These are phyloP conservation scores for Saccharomyces hybrid DNA, from an alignment of 1,139 yeast genomes.

Conservation along the genomic window DNA sequence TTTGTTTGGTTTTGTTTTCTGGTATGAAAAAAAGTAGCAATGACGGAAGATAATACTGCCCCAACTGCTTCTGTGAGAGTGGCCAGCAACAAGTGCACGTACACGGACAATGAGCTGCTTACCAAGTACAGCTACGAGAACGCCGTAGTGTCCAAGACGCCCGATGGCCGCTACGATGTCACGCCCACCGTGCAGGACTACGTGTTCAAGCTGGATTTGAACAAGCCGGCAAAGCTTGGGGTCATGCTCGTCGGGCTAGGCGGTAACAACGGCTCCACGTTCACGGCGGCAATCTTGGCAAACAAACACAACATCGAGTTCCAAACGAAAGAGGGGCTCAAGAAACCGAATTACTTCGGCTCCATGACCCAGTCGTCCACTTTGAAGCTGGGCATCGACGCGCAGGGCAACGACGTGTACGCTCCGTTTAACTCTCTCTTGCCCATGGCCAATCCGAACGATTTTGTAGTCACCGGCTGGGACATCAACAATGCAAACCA, in stretches of 20 bases:
- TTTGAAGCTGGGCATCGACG: conserved; percentile 78
- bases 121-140: conserved; percentile 70
- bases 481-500: conserved; percentile 71
- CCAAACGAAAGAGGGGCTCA: conserved; percentile 73
- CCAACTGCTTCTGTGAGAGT: conserved; percentile 40
- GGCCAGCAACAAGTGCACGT: conserved; percentile 52
- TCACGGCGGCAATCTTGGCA: conserved; percentile 77
- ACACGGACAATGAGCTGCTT: conserved; percentile 49
- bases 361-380: conserved; percentile 95
- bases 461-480: conserved; percentile 90
- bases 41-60: conserved; percentile 5
- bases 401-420: conserved; percentile 75
- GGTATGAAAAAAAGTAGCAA: neutral
- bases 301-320: conserved; percentile 73
- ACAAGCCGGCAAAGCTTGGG: conserved; percentile 72
- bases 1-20: neutral
- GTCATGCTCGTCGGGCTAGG: conserved; percentile 89
- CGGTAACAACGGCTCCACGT: conserved; percentile 93
- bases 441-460: conserved; percentile 86
- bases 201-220: conserved; percentile 78
- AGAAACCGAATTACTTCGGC: conserved; percentile 84
- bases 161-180: conserved; percentile 39
- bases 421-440: conserved; percentile 87
- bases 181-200: conserved; percentile 68
- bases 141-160: conserved; percentile 39